phyloP scores from a whole-genome alignment of 805 yeast genomes.

The Cyberlindnera xishuangbannaensis region DNA sequence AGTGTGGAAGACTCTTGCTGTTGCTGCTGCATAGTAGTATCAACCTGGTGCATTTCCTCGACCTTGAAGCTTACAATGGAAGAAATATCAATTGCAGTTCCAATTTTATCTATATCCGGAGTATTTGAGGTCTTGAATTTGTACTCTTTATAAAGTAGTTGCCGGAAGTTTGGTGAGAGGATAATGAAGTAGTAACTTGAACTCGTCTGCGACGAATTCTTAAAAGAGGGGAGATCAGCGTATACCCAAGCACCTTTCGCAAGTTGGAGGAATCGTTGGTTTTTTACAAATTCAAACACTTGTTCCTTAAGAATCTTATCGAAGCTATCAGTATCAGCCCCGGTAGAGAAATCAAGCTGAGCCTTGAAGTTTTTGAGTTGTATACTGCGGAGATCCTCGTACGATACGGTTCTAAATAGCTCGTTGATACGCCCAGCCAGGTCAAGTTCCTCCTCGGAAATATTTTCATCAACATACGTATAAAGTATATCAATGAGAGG shows the following conservation, averaged over 20 bases:
- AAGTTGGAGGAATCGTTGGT: conserved; percentile 65
- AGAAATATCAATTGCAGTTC: conserved; percentile 43
- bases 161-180: conserved; percentile 61
- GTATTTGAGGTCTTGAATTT: conserved; percentile 36
- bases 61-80: conserved; percentile 47
- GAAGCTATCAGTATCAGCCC: conserved; percentile 39
- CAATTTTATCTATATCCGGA: conserved; percentile 59
- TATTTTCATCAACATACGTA: conserved; percentile 23
- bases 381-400: conserved; percentile 44
- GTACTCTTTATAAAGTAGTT: conserved; percentile 56
- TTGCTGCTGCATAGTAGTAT: conserved; percentile 33
- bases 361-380: conserved; percentile 44
- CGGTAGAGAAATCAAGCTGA: conserved; percentile 38
- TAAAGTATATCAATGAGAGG: conserved; percentile 37
- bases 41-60: conserved; percentile 42
- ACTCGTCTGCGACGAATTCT: conserved; percentile 16
- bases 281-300: conserved; percentile 64
- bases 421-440: conserved; percentile 41
- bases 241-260: conserved; percentile 81
- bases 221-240: conserved; percentile 45
- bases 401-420: conserved; percentile 36
- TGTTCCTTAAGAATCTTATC: conserved; percentile 46
- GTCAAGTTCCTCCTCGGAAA: conserved; percentile 18
- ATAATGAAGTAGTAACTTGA: conserved; percentile 48
- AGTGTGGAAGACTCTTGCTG: conserved; percentile 37